Conservation (phyloP, 2,329 filamentous ascomycete genomes). For the Fusarium setosum region DNA sequence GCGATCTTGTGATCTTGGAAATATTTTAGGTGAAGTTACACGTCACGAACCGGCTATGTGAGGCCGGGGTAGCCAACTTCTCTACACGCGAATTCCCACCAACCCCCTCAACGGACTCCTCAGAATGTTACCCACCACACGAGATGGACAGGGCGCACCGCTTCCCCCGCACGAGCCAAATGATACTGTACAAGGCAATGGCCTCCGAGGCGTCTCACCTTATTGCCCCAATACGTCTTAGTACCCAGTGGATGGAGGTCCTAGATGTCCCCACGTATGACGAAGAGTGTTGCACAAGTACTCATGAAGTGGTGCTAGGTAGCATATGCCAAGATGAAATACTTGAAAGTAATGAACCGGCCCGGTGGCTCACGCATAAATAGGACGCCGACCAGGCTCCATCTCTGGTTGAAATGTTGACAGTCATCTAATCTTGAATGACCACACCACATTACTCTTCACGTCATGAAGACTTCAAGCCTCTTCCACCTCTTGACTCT, state of each 20-base stretch:
- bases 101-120: too few relatives aligned
- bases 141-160: too few relatives aligned
- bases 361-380: background rate
- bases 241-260: background rate
- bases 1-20: too few relatives aligned
- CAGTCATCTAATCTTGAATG: too few relatives aligned
- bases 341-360: background rate
- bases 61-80: too few relatives aligned
- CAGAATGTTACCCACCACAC: too few relatives aligned
- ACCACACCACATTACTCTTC: too few relatives aligned
- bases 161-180: background rate
- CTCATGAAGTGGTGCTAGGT: background rate
- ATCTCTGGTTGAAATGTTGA: too few relatives aligned
- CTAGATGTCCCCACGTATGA: background rate
- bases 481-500: background rate
- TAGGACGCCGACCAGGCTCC: too few relatives aligned
- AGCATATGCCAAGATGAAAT: background rate
- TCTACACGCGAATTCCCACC: too few relatives aligned
- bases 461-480: background rate
- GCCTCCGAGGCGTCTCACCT: background rate
- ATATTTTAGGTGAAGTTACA: too few relatives aligned
- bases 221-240: background rate
- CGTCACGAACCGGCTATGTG: too few relatives aligned
- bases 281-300: background rate
- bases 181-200: background rate